Evolutionary conservation across 176 grass and related monocot genomes (phyloP), one percentile per base, ranked within the genome.

Genomic region (Chrysopogon serrulatus): DNA sequence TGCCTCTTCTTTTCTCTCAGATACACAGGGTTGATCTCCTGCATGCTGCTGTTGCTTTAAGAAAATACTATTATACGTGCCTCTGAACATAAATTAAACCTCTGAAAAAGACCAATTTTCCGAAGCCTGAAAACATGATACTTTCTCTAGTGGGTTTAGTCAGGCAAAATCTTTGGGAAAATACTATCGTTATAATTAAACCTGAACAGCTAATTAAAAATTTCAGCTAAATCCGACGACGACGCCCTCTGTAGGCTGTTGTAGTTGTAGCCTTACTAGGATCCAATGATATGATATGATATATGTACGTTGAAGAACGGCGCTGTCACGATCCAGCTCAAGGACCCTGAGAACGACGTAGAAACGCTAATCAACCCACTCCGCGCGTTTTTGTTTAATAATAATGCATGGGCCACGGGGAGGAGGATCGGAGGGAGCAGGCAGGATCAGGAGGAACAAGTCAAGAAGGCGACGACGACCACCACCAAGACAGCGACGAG

Each of bases 391-490:
- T 79, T 71, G 57, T 82, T 82, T 82, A 54, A 39, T 18, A 16
- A 66, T 10, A 21, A 72, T 72, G 5, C n/a, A 53, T 53, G 67
- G 31, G 65, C 39, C 51, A 48, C 68, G 79, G 34, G 73, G n/a
- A n/a, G n/a, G n/a, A n/a, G n/a, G 53, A 56, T 24, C 23, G 53
- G 48, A 45, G 14, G 18, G 71, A 37, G 34, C 21, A 76, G 79
- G 54, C 56, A 34, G 67, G 49, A 43, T 30, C 48, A 28, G 60
- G 63, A 24, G 65, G 9, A 41, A 56, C 51, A 80, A 48, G 68
- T 26, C 54, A 67, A 62, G 57, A 36, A 48, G 91, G 78, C 82
- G 89, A 90, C 62, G 74, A 65, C 36, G 40, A 19, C 79, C 5
- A 47, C 68, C 26, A 71, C 70, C 2, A 0, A 17, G 23, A 53